Evolutionary conservation across 2,329 filamentous ascomycete genomes (phyloP).

Genomic region (Penicillium thymicola): DNA sequence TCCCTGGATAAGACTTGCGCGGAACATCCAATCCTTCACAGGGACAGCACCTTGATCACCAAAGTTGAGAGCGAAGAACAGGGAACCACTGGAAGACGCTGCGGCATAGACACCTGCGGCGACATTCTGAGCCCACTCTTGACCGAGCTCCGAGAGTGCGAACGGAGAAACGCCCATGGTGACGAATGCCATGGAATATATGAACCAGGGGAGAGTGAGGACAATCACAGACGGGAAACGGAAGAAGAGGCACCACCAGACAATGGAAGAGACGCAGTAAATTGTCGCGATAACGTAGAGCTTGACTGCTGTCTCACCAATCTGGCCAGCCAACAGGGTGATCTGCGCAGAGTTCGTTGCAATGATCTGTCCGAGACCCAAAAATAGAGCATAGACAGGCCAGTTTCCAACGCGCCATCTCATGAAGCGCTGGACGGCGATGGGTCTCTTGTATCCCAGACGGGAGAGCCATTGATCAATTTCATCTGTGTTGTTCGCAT

Average conservation of each 20-base stretch:
- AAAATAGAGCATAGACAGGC: slow-evolving; percentile 61
- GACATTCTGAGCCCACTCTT: slow-evolving; percentile 58
- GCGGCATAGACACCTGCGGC: slow-evolving; percentile 61
- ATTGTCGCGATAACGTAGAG: slow-evolving; percentile 60
- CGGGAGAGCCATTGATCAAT: slow-evolving; percentile 29
- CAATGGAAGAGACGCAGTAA: slow-evolving; percentile 56
- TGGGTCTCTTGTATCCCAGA: slow-evolving; percentile 55
- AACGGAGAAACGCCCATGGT: slow-evolving; percentile 60
- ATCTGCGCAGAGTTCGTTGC: slow-evolving; percentile 66
- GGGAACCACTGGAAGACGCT: slow-evolving; percentile 61
- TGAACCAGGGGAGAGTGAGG: slow-evolving; percentile 58
- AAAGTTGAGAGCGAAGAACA: slow-evolving; percentile 67
- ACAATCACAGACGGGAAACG: slow-evolving; percentile 55
- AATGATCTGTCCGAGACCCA: slow-evolving; percentile 61
- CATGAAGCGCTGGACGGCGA: slow-evolving; percentile 54
- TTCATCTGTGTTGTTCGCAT: slow-evolving; percentile 36
- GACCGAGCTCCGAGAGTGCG: slow-evolving; percentile 35
- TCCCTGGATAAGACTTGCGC: slow-evolving; percentile 63
- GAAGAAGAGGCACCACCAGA: slow-evolving; percentile 63
- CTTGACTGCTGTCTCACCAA: slow-evolving; percentile 57
- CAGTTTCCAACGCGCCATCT: slow-evolving; percentile 58
- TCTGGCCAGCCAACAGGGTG: slow-evolving; percentile 62
- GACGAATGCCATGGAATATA: slow-evolving; percentile 62
- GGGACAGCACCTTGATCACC: slow-evolving; percentile 61
- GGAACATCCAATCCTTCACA: slow-evolving; percentile 63